Evolutionary conservation across 1,139 yeast species (phyloP).

Genomic region (Saccharomyces hybrid): DNA sequence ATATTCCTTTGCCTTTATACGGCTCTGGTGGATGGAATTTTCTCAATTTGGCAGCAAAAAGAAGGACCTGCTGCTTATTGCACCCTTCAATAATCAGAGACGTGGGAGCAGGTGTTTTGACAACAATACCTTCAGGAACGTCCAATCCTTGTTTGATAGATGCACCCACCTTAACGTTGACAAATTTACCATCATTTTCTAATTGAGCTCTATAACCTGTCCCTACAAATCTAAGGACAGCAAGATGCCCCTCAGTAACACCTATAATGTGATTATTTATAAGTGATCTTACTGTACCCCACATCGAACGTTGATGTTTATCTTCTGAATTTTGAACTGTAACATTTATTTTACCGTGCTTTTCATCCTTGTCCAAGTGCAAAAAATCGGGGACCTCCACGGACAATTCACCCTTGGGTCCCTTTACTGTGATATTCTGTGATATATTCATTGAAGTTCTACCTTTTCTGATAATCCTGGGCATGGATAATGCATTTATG

Average conservation of each 20-base stretch:
- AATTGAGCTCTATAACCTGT: constrained; percentile 88
- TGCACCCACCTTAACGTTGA: constrained; percentile 76
- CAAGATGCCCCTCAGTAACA: constrained; percentile 85
- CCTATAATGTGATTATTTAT: constrained; percentile 76
- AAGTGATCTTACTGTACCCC: constrained; percentile 90
- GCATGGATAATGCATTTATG: constrained; percentile 32
- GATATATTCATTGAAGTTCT: constrained; percentile 51
- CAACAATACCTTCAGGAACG: constrained; percentile 71
- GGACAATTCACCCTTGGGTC: constrained; percentile 69
- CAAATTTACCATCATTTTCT: constrained; percentile 49
- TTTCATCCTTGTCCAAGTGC: constrained; percentile 31
- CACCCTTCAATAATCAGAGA: constrained; percentile 79
- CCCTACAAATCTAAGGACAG: constrained; percentile 85
- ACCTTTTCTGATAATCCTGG: constrained; percentile 62
- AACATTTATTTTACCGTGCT: constrained; percentile 42
- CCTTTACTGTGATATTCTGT: constrained; percentile 56
- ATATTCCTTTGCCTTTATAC: constrained; percentile 96
- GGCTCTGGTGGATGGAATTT: constrained; percentile 94
- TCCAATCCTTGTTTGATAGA: constrained; percentile 59
- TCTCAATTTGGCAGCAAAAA: constrained; percentile 84
- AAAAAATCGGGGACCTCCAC: constrained; percentile 71
- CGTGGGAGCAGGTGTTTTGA: constrained; percentile 79
- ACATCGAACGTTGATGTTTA: constrained; percentile 73
- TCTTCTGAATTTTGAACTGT: constrained; percentile 48
- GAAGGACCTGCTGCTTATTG: constrained; percentile 78